phyloP scores from a whole-genome alignment of 345 rosid genomes.

The Laguncularia racemosa region DNA sequence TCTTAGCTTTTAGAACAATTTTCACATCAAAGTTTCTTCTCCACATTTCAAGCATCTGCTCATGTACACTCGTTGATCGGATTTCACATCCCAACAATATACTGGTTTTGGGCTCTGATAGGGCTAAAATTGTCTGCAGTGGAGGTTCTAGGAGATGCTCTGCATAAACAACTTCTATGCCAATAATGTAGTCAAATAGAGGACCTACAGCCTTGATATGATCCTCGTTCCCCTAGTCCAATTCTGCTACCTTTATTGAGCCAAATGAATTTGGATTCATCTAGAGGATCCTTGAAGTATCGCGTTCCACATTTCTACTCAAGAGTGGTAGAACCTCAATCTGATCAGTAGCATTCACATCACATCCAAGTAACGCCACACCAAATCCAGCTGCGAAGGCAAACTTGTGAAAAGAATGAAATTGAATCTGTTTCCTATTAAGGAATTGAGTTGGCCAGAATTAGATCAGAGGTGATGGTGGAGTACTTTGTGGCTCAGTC shows the following conservation, averaged over 20 bases:
- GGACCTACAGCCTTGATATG: conserved; percentile 68
- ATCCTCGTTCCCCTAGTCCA: conserved; percentile 82
- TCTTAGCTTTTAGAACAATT: conserved; percentile 64
- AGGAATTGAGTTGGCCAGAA: too few relatives aligned
- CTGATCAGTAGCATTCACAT: conserved; percentile 81
- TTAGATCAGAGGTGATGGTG: too few relatives aligned
- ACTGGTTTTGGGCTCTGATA: conserved; percentile 80
- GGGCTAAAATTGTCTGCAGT: conserved; percentile 52
- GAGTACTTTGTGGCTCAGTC: too few relatives aligned
- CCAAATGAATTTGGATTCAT: conserved; percentile 75
- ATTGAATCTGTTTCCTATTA: too few relatives aligned
- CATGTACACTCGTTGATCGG: conserved; percentile 77
- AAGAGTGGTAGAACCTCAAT: conserved; percentile 68
- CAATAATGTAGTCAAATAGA: conserved; percentile 84
- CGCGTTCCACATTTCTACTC: conserved; percentile 73
- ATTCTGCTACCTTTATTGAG: conserved; percentile 69
- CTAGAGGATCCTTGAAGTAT: conserved; percentile 64
- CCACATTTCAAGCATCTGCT: conserved; percentile 84
- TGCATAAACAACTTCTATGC: conserved; percentile 88
- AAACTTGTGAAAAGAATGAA: too few relatives aligned
- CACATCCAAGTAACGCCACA: conserved; percentile 87
- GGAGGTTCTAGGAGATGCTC: conserved; percentile 91
- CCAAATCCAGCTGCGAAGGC: too few relatives aligned
- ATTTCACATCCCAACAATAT: conserved; percentile 90
- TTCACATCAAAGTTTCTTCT: conserved; percentile 70